Conservation (phyloP, 371 early-diverging fungal species). For the Racocetra persica region DNA sequence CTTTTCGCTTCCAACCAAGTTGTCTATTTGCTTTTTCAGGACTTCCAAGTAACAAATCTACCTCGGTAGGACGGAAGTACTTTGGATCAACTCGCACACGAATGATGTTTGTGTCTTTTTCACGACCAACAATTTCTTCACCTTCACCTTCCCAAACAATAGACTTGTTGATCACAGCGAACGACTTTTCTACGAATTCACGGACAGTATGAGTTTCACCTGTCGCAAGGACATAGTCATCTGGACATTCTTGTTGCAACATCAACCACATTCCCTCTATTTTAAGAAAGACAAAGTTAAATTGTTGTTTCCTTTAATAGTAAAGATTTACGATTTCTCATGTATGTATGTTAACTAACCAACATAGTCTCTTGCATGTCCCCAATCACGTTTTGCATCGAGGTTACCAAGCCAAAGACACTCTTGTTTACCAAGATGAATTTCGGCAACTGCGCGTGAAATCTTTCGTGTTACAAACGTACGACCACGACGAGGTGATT, state of each 20-base stretch:
- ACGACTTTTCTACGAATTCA: slow-evolving; percentile 83
- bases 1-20: slow-evolving; percentile 77
- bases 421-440: slow-evolving; percentile 72
- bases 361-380: slow-evolving; percentile 87
- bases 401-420: slow-evolving; percentile 84
- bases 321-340: not conserved
- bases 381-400: slow-evolving; percentile 90
- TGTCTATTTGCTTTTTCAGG: slow-evolving; percentile 76
- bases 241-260: slow-evolving; percentile 81
- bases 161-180: slow-evolving; percentile 70
- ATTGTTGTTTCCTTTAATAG: too few species aligned
- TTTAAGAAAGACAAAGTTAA: not conserved
- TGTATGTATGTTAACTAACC: slow-evolving; percentile 47
- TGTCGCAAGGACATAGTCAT: slow-evolving; percentile 87
- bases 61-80: slow-evolving; percentile 90
- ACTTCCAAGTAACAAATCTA: slow-evolving; percentile 82
- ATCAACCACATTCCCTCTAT: slow-evolving; percentile 86
- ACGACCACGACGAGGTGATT: slow-evolving; percentile 83
- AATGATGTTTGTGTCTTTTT: slow-evolving; percentile 69
- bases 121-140: slow-evolving; percentile 76
- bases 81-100: slow-evolving; percentile 78
- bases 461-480: slow-evolving; percentile 90
- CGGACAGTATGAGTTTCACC: slow-evolving; percentile 88
- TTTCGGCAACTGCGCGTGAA: slow-evolving; percentile 82
- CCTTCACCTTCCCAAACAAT: slow-evolving; percentile 84